Base-by-base conservation (phyloP, 106 monocot genomes). In the Allium cepa region DNA sequence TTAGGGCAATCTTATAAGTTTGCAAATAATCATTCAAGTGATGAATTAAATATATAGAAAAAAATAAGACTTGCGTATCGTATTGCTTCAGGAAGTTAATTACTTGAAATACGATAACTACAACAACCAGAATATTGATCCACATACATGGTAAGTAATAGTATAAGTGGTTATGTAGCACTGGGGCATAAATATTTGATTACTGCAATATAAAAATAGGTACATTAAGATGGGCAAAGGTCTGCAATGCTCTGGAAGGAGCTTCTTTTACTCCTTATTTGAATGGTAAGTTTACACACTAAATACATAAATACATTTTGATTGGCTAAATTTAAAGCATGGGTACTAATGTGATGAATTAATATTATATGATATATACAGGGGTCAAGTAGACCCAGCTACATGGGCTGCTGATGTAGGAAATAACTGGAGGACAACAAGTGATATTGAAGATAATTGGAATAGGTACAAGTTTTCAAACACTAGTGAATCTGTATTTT, bases 361-460 rank as follows among this genome's bases (percentile, higher is more conserved):
- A 22, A 22, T 22, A 22, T 22, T 22, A 22, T 27, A 0, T 5
- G 53, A 49, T 15, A 61, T 52, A 53, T 65, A 56, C 77, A 94
- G 94, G 94, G 94, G 94, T 8, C 36, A 79, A 71, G 76, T 77
- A 45, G 71, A 94, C 48, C 94, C 94, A 45, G 94, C 94, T 59
- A 88, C 83, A 9, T 95, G 90, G 94, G 94, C 85, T 51, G 22
- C 66, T 10, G 13, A 36, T 14, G 9, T 90, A 8, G 94, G 90
- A 68, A 90, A 95, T 71, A 95, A 90, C 73, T 95, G 94, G 94
- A 95, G 94, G 62, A 95, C 94, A 46, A 90, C 94, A 56, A 83
- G 77, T 57, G 94, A 95, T 73, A 95, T 95, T 12, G 9, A 53
- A 18, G 94, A 95, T 71, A 85, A 76, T 46, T 94, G 94, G 94